Conservation (phyloP, 1,284 basidiomycete species). For the Boletus subluridellus region DNA sequence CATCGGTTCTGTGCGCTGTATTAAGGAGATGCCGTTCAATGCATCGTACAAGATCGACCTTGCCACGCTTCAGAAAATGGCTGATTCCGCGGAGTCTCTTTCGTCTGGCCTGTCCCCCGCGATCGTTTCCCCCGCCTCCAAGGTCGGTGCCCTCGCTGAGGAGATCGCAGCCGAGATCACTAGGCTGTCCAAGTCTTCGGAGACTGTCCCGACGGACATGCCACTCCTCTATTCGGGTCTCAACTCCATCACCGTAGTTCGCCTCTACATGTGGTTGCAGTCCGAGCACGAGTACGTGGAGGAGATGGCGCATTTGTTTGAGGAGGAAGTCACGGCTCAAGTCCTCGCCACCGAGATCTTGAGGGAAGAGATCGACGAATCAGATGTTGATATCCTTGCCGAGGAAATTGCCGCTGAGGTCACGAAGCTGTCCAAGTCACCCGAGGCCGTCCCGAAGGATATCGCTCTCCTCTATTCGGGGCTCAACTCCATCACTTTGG, state of each 20-base stretch:
- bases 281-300: conserved; percentile 23
- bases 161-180: conserved; percentile 21
- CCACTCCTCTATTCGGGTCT: conserved; percentile 26
- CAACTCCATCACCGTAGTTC: conserved; percentile 26
- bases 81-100: conserved; percentile 13
- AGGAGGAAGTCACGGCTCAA: conserved; percentile 20
- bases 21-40: conserved; percentile 30
- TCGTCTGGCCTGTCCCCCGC: neutral
- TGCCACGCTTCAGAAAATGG: conserved; percentile 22
- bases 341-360: conserved; percentile 22
- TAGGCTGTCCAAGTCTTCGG: conserved; percentile 18
- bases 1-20: conserved; percentile 21
- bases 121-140: neutral
- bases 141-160: conserved; percentile 7
- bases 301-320: conserved; percentile 22
- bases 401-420: conserved; percentile 18
- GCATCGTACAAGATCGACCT: conserved; percentile 30
- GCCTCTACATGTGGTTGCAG: conserved; percentile 27
- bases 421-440: conserved; percentile 19
- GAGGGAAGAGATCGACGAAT: conserved; percentile 9
- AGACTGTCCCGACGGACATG: conserved; percentile 13
- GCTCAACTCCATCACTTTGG: conserved; percentile 28
- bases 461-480: conserved; percentile 24
- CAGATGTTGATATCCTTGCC: conserved; percentile 10
- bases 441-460: conserved; percentile 15